Conservation (phyloP, 2,329 filamentous ascomycete species). For the Camptophora hylomeconis region DNA sequence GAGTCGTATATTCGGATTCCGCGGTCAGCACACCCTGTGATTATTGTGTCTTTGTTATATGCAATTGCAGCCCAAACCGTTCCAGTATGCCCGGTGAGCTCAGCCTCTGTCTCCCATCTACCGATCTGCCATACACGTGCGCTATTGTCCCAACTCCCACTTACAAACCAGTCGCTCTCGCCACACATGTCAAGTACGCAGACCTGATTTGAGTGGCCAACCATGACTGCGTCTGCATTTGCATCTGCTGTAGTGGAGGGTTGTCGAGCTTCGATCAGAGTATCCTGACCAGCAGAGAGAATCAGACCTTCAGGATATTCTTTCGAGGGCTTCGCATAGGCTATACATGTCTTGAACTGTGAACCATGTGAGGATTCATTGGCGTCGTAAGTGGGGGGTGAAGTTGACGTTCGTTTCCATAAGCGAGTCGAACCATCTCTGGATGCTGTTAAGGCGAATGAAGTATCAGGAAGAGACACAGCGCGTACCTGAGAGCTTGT, state of each 20-base stretch:
- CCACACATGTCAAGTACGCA: conserved; percentile 72
- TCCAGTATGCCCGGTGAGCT: conserved; percentile 63
- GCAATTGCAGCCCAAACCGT: conserved; percentile 88
- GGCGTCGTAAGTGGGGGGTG: conserved; percentile 60
- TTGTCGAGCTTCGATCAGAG: conserved; percentile 79
- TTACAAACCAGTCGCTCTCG: conserved; percentile 62
- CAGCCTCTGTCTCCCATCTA: conserved; percentile 66
- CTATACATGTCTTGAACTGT: conserved; percentile 75
- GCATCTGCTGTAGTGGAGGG: conserved; percentile 54
- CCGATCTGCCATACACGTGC: conserved; percentile 76
- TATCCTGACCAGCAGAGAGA: conserved; percentile 78
- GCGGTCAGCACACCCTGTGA: conserved; percentile 85
- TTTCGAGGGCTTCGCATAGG: conserved; percentile 58
- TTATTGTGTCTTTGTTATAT: conserved; percentile 63
- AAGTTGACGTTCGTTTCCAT: conserved; percentile 58
- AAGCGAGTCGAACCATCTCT: conserved; percentile 80
- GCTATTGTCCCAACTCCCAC: conserved; percentile 85
- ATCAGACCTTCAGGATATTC: conserved; percentile 67
- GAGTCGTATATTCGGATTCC: conserved; percentile 70
- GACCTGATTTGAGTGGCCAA: conserved; percentile 79
- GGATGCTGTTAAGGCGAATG: conserved; percentile 70
- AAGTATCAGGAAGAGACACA: conserved; percentile 62
- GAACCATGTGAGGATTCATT: conserved; percentile 68
- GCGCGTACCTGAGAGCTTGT: conserved; percentile 58
- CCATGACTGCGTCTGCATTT: conserved; percentile 70